Base-by-base conservation (phyloP, 768 basidiomycete species). In the Macrolepiota fuliginosa region DNA sequence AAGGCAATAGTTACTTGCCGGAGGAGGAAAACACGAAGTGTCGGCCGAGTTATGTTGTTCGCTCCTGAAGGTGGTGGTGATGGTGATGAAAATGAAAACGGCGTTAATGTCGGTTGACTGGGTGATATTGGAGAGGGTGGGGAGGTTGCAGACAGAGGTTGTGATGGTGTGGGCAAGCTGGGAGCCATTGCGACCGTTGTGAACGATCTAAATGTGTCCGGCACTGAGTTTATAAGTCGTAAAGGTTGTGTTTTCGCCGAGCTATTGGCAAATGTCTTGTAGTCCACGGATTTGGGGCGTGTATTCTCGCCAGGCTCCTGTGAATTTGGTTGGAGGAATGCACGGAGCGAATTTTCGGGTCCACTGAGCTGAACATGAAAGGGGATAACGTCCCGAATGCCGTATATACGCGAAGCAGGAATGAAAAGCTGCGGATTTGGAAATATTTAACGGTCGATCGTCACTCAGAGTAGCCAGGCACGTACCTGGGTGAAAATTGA, bases 361-460 rank as follows among this genome's bases (percentile, higher is more conserved):
- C 80, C 86, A 29, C 77, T 76, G 37, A 90, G 74, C 64, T 89
- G 89, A 17, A 90, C 67, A 66, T 88, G 85, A 70, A 89, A 85
- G 6, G 87, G 86, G 9, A 90, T 86, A 17, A 73, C 76, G 63
- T 89, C 85, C 10, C 74, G 67, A 32, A 87, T 45, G 7, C 81
- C 80, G 70, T 81, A 90, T 17, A 81, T 77, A 51, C 80, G 81
- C 12, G 78, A 79, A 5, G 78, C 76, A 11, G 88, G 89, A 17
- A 89, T 73, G 68, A 89, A 85, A 12, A 89, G 68, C 88, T 90
- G 64, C 47, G 62, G 15, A 37, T 50, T 12, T 17, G 59, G 29
- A 7, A 46, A 50, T 32, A 7, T 19, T 35, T 53, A 29, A 62
- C 25, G 15, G 58, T 61, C 54, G 39, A 61, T 25, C 49, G 53